Base-by-base conservation (phyloP, 2,329 filamentous ascomycete genomes). In the Aspergillaceae sp. region DNA sequence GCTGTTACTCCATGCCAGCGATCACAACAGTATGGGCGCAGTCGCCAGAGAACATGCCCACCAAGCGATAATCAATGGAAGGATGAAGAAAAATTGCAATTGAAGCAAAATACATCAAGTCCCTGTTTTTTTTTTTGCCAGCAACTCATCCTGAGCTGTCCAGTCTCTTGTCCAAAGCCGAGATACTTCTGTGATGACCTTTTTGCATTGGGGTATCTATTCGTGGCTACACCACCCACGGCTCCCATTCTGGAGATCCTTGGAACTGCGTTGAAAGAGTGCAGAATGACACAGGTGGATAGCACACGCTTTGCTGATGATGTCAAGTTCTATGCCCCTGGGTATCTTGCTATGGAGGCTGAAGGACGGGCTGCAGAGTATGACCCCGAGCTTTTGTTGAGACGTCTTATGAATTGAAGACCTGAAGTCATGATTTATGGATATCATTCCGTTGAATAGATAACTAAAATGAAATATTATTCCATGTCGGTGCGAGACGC, bases 301-400 rank as follows among this genome's bases (percentile, higher is more conserved):
- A 4, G 36, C 1, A 40, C 36, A 27, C 36, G 36, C 11, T 40
- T 40, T 27, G 36, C 36, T 40, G 36, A 27, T 40, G 32, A 43
- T 37, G 35, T 43, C 26, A 30, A 43, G 42, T 29, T 35, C 4
- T 43, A 43, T 37, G 42, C 42, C 32, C 42, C 42, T n/a, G 42
- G 33, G n/a, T 43, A 43, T 29, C 35, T 43, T 34, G 42, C 33
- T 26, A 43, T 43, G 42, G 42, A 43, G 42, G 29, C 32, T 27
- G 42, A 43, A 29, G 42, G 42, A 9, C 33, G 33, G 26, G 33
- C 42, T 43, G 33, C 32, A 28, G 42, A 43, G 3, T 56, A 62
- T 42, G 56, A 56, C 43, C 7, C 2, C 7, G 36, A 40, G 3
- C 5, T 40, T 40, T 40, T 40, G n/a, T 40, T 40, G 36, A 7